Conservation (phyloP, 2,329 filamentous ascomycete species). For the Grosmannia penicillata region DNA sequence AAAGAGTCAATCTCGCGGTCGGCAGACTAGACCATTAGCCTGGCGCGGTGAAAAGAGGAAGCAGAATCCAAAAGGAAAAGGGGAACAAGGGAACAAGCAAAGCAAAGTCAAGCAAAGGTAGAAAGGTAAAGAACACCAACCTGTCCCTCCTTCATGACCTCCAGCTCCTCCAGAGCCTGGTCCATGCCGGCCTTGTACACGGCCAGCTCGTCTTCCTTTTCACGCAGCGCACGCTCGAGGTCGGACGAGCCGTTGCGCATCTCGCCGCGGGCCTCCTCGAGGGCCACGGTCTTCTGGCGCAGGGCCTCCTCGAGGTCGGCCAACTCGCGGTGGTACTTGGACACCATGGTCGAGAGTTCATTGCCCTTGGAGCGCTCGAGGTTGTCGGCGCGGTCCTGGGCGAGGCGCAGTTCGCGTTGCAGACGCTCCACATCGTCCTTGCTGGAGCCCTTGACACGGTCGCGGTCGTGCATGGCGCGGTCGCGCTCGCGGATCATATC, state of each 20-base stretch:
- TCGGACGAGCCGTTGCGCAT: constrained; percentile 71
- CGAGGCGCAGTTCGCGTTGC: constrained; percentile 83
- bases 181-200: constrained; percentile 98
- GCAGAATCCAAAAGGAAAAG: not conserved
- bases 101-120: not conserved
- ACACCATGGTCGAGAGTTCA: constrained; percentile 84
- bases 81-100: not conserved
- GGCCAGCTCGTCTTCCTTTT: constrained; percentile 96
- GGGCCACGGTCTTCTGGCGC: constrained; percentile 68
- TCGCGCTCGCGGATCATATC: constrained; percentile 98
- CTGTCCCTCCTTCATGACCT: constrained; percentile 66
- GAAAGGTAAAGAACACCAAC: not conserved
- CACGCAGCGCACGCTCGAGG: constrained; percentile 68
- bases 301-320: constrained; percentile 89
- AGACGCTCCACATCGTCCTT: constrained; percentile 92
- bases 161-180: constrained; percentile 81
- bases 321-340: constrained; percentile 95
- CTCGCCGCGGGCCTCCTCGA: constrained; percentile 72
- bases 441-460: constrained; percentile 70
- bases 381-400: constrained; percentile 81
- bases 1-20: constrained; percentile 87
- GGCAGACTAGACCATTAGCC: constrained; percentile 57
- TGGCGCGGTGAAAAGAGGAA: not conserved
- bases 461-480: constrained; percentile 82
- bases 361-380: constrained; percentile 86